Evolutionary conservation across 768 basidiomycete species (phyloP).

Genomic region (Collybia mongolica): DNA sequence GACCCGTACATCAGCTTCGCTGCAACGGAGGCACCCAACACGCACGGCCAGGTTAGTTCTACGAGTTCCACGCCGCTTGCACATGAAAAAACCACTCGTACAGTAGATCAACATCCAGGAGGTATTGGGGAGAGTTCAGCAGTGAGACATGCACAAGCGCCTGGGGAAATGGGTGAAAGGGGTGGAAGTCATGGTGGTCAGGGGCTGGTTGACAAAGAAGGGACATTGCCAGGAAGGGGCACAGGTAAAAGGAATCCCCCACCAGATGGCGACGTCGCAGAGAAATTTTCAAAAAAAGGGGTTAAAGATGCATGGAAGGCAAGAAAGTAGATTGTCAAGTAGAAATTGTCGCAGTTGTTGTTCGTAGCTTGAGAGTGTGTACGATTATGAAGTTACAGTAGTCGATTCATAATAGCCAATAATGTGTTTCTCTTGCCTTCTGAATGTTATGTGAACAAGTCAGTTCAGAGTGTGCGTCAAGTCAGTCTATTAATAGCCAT

Average conservation of each 20-base stretch:
- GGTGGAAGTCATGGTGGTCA: conserved; percentile 43
- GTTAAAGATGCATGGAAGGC: conserved; percentile 47
- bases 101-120: conserved; percentile 35
- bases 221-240: conserved; percentile 34
- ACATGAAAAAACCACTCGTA: conserved; percentile 42
- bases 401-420: not conserved
- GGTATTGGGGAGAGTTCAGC: conserved; percentile 50
- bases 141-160: conserved; percentile 37
- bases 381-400: conserved; percentile 1
- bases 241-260: conserved; percentile 46
- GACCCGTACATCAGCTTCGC: conserved; percentile 42
- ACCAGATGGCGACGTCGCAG: conserved; percentile 40
- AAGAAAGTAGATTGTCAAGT: conserved; percentile 34
- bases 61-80: conserved; percentile 39
- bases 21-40: conserved; percentile 37
- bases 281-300: conserved; percentile 45
- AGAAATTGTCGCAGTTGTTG: not conserved
- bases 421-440: not conserved
- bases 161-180: conserved; percentile 43
- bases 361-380: conserved; percentile 1
- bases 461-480: no score
- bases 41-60: conserved; percentile 37
- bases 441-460: not conserved
- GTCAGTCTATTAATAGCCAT: no score
- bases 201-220: conserved; percentile 39